phyloP scores from a whole-genome alignment of 2,329 filamentous ascomycete genomes.

The Xylaria polymorpha region DNA sequence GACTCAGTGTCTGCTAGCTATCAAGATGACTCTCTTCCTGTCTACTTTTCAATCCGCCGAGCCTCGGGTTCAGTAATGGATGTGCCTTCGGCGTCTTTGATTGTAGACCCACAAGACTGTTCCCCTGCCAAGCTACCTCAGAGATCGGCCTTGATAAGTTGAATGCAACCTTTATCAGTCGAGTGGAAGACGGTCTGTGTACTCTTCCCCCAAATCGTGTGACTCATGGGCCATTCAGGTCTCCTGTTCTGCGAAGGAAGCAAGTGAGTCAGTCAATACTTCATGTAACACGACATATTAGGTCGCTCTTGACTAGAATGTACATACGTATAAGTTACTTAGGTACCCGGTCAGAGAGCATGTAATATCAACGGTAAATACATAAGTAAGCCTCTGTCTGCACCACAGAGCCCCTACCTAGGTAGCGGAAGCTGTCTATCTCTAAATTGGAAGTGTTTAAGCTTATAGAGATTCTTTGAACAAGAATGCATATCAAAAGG shows the following conservation, averaged over 20 bases:
- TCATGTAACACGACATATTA: neutral
- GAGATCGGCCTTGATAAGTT: neutral
- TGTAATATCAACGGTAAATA: neutral
- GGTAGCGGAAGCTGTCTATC: too few relatives aligned
- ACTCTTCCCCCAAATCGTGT: constrained; percentile 2
- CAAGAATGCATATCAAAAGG: neutral
- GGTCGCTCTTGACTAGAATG: neutral
- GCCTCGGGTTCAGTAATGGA: neutral
- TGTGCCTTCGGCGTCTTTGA: neutral
- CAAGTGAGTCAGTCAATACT: constrained; percentile 14
- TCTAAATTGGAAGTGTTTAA: neutral
- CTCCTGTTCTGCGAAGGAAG: neutral
- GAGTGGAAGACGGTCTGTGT: neutral
- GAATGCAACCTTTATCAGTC: neutral
- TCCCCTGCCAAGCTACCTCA: neutral
- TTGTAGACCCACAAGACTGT: neutral
- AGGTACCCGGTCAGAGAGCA: neutral
- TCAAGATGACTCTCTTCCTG: neutral
- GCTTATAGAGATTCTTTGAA: neutral
- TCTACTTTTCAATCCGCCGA: neutral
- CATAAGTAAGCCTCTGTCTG: too few relatives aligned
- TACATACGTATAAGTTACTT: neutral
- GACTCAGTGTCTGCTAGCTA: constrained; percentile 16
- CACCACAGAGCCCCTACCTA: too few relatives aligned
- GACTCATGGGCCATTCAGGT: constrained; percentile 8